Base-by-base conservation (phyloP, 2,329 filamentous ascomycete genomes). In the Dactylellina drechsleri region DNA sequence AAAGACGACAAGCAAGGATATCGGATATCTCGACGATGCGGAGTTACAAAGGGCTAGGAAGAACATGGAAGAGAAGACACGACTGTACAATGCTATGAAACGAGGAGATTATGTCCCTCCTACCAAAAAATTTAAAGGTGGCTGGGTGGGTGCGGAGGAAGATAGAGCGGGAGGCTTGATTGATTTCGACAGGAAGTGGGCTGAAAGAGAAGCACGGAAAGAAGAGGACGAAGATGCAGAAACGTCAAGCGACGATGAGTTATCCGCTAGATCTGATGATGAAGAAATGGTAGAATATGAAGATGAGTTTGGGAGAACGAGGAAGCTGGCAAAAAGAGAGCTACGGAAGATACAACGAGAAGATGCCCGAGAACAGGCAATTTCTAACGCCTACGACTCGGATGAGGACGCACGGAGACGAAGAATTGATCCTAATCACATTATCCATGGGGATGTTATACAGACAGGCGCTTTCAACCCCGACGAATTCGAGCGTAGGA, bases 131-230 rank as follows among this genome's bases (percentile, higher is more conserved):
- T 23, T 26, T 36, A 74, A 71, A 18, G 68, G 52, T 1, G 76
- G 62, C 2, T 74, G 76, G 64, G 66, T 67, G 7, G 81, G 82
- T 26, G 80, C 81, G 15, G 86, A 86, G 66, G 87, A 91, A 77
- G 87, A 90, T 80, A 84, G 87, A 78, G 84, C 87, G 49, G 87
- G 89, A 78, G 86, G 87, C 23, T 86, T 96, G 26, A 90, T 99
- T 1, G 94, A 99, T 83, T 99, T 99, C 82, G 95, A 98, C 82
- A 86, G 90, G 75, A 99, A 98, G 83, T 98, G 95, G 93, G 92
- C 91, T 0, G 92, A 96, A 80, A 83, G 84, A 23, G 84, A 89
- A 65, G 82, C 81, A 2, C 79, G 13, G 80, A 81, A 66, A 31
- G 73, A 77, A 8, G 75, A 65, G 16, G 66, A 70, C 2, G 52